Base-by-base conservation (phyloP, 1,284 basidiomycete species). In the Stygiomarasmius scandens region DNA sequence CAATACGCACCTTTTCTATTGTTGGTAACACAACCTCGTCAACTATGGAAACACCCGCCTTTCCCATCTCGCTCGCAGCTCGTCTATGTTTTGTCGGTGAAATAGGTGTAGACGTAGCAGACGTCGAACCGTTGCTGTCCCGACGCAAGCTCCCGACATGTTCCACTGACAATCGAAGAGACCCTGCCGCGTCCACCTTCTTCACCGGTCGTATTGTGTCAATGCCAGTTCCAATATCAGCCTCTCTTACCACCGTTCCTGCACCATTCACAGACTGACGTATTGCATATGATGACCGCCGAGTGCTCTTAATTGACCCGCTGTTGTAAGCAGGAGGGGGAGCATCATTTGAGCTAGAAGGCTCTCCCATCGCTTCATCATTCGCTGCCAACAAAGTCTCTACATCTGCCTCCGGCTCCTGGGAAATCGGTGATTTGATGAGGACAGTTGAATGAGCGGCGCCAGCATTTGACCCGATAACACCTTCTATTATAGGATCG, bases 131-230 rank as follows among this genome's bases (percentile, higher is more conserved):
- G 23, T 50, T 57, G 24, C 24, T 52, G 54, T 88, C 85, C 66
- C 79, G 80, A 56, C 87, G 78, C 56, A 86, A 68, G 61, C 79
- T 89, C 20, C 92, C 93, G 23, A 95, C 86, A 68, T 84, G 95
- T 63, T 93, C 93, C 19, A 86, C 79, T 5, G 93, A 95, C 38
- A 93, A 70, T 58, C 87, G 79, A n/a, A 94, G 74, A 0, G 92
- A 93, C 11, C 88, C 86, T 3, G 81, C 78, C 0, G 88, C 82
- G 68, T 97, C 93, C 22, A 96, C 87, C 67, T 93, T 93, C 79
- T 96, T 96, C 61, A 96, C 88, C 0, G 95, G 95, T 56, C 95
- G 83, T 65, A 97, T 92, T 1, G 95, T 96, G 64, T 92, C 92
- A 48, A 92, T 79, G 1, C 93, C 93, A 58, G 81, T 89, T 5